A percentile compares a stretch with the other conserved stretches of the same genome.
Evolutionary conservation across 108 stramenopile species (phyloP).

Genomic region (Cyclotella atomus): DNA sequence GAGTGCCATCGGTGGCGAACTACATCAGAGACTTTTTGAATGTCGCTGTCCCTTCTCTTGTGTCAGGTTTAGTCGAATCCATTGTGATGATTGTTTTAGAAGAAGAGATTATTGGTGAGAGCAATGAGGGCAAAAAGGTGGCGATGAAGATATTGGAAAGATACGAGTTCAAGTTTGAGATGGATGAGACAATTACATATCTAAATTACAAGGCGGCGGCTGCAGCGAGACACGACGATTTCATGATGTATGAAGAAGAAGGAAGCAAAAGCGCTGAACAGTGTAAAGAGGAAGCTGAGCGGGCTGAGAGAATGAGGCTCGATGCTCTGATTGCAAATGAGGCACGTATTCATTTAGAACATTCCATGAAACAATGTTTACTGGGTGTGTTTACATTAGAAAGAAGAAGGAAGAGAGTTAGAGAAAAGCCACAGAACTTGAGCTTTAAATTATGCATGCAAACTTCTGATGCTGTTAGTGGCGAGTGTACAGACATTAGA

Average conservation of each 20-base stretch:
- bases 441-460: conserved; percentile 48
- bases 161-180: conserved; percentile 44
- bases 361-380: conserved; percentile 44
- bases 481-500: not conserved
- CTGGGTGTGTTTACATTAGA: conserved; percentile 32
- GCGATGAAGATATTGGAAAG: conserved; percentile 40
- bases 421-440: conserved; percentile 46
- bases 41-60: conserved; percentile 42
- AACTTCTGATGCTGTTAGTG: conserved; percentile 1
- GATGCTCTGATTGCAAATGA: conserved; percentile 33
- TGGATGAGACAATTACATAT: conserved; percentile 16
- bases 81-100: conserved; percentile 48
- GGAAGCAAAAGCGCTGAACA: too few species aligned
- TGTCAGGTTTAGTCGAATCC: conserved; percentile 28
- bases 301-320: conserved; percentile 10
- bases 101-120: conserved; percentile 21
- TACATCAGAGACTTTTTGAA: conserved; percentile 47
- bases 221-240: not conserved
- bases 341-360: conserved; percentile 31
- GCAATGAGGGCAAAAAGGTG: conserved; percentile 20
- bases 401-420: conserved; percentile 19
- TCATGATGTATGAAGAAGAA: not conserved
- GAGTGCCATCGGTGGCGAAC: conserved; percentile 39
- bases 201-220: not conserved
- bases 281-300: conserved; percentile 5